phyloP scores from a whole-genome alignment of 2,329 filamentous ascomycete genomes.

The Colletotrichum echinochloae region DNA sequence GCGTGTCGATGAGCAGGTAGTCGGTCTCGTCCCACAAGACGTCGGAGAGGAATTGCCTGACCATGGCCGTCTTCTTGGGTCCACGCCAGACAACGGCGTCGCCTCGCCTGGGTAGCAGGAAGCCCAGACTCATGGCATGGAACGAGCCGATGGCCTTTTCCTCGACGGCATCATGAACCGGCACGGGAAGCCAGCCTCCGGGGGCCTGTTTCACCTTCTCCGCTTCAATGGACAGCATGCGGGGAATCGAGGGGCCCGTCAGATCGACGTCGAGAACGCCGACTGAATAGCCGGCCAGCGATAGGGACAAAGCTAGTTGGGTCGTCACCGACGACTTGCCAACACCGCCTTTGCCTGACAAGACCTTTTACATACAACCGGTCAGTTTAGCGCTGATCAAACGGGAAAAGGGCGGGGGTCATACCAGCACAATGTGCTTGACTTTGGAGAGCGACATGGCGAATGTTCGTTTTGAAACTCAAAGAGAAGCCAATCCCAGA shows the following conservation, averaged over 20 bases:
- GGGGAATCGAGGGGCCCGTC: conserved; percentile 95
- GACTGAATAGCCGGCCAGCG: conserved; percentile 86
- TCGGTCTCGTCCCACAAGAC: conserved; percentile 91
- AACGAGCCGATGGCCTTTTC: conserved; percentile 70
- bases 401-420: conserved; percentile 44
- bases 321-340: conserved; percentile 99
- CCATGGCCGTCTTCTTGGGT: conserved; percentile 99
- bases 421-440: conserved; percentile 81
- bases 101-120: conserved; percentile 83
- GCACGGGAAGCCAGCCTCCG: conserved; percentile 91
- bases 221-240: conserved; percentile 90
- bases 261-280: conserved; percentile 97
- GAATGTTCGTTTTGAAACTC: neutral
- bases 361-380: conserved; percentile 61
- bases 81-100: conserved; percentile 98
- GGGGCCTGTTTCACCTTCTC: conserved; percentile 92
- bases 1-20: conserved; percentile 94
- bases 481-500: no score
- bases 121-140: conserved; percentile 92
- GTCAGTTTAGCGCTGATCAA: neutral
- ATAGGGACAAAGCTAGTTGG: conserved; percentile 90
- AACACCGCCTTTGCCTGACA: conserved; percentile 97
- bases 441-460: conserved; percentile 76
- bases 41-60: conserved; percentile 93
- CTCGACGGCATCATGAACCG: conserved; percentile 75